Conservation (phyloP, 345 rosid species). For the Capsella bursapastoris region DNA sequence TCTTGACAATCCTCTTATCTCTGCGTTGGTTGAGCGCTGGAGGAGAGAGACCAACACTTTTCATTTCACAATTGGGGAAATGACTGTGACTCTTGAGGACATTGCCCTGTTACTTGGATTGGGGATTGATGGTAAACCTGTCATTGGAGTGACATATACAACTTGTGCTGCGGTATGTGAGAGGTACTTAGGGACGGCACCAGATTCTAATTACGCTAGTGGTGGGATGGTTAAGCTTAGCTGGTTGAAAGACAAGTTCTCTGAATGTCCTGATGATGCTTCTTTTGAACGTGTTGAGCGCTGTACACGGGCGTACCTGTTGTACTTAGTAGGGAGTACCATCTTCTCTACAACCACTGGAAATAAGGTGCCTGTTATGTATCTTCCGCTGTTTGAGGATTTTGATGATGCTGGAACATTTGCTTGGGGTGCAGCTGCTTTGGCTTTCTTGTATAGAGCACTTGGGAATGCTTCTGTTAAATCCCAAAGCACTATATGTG, state of each 20-base stretch:
- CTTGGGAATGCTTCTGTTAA: conserved; percentile 97
- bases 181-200: conserved; percentile 69
- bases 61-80: conserved; percentile 84
- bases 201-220: conserved; percentile 80
- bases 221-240: conserved; percentile 99
- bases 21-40: conserved; percentile 95
- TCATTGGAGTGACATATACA: conserved; percentile 89
- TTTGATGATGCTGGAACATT: conserved; percentile 82
- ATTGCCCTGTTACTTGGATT: conserved; percentile 80
- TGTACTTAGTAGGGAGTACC: conserved; percentile 93
- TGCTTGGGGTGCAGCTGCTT: conserved; percentile 97
- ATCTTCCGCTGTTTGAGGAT: conserved; percentile 82
- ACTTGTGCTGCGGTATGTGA: conserved; percentile 71
- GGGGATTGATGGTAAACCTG: conserved; percentile 89
- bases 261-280: conserved; percentile 69
- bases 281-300: conserved; percentile 61
- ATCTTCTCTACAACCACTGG: conserved; percentile 95
- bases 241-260: conserved; percentile 92
- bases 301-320: conserved; percentile 85
- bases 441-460: conserved; percentile 92
- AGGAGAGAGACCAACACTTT: conserved; percentile 95
- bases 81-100: conserved; percentile 89
- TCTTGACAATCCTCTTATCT: conserved; percentile 89
- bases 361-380: conserved; percentile 97
- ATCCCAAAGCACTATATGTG: conserved; percentile 95